Conservation (phyloP, 2,329 filamentous ascomycete genomes). For the Zasmidium citrigriseum region DNA sequence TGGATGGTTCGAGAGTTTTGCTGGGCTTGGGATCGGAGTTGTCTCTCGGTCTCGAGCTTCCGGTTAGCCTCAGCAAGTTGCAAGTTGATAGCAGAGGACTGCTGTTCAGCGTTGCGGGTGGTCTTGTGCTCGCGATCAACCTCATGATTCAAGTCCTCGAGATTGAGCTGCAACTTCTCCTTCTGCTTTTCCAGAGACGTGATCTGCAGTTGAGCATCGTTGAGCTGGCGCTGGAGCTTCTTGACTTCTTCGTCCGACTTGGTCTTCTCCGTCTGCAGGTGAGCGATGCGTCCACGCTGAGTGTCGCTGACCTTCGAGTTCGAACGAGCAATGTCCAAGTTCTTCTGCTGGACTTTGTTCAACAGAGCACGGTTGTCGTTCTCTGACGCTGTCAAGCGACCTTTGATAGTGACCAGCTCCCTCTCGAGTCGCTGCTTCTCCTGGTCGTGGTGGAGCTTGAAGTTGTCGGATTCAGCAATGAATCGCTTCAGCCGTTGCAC, state of each 20-base stretch:
- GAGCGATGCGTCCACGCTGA: slow-evolving; percentile 72
- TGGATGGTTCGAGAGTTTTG: slow-evolving; percentile 81
- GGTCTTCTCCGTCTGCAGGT: slow-evolving; percentile 79
- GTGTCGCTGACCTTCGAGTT: slow-evolving; percentile 83
- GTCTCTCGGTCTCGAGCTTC: slow-evolving; percentile 85
- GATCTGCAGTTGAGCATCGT: slow-evolving; percentile 79
- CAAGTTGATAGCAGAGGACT: slow-evolving; percentile 73
- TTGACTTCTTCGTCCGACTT: slow-evolving; percentile 80
- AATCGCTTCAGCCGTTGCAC: slow-evolving; percentile 84
- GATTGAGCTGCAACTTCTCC: slow-evolving; percentile 82
- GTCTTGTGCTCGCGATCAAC: slow-evolving; percentile 86
- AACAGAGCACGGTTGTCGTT: slow-evolving; percentile 94
- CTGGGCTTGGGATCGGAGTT: slow-evolving; percentile 82
- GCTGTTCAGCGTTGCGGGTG: slow-evolving; percentile 86
- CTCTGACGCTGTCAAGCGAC: slow-evolving; percentile 84
- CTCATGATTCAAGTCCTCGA: slow-evolving; percentile 93
- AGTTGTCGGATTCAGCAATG: slow-evolving; percentile 85
- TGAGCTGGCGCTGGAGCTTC: slow-evolving; percentile 79
- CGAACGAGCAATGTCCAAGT: slow-evolving; percentile 89
- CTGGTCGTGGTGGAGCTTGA: slow-evolving; percentile 86
- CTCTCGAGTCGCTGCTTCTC: slow-evolving; percentile 91
- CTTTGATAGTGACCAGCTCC: slow-evolving; percentile 87
- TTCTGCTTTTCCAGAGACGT: slow-evolving; percentile 89
- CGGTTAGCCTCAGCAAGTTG: slow-evolving; percentile 89
- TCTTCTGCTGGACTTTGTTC: slow-evolving; percentile 97